A percentile compares a stretch with the other conserved stretches of the same genome.
These are phyloP conservation scores for Claviceps sp. DNA, from an alignment of 2,329 filamentous ascomycete species.

Conservation along the genomic window DNA sequence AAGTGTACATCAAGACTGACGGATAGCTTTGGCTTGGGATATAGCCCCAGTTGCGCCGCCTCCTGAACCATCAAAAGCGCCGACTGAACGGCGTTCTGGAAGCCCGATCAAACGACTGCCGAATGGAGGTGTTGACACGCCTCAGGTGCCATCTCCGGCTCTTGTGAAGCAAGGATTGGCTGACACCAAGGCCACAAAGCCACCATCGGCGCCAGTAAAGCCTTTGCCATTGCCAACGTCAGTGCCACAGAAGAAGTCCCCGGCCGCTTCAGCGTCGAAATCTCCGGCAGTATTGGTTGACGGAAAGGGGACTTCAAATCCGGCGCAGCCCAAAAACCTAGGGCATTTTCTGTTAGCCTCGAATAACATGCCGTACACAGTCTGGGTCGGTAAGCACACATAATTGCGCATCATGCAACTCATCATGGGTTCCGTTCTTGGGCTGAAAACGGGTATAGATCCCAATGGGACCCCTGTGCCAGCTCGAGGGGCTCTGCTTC, in stretches of 20 bases:
- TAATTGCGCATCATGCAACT: neutral
- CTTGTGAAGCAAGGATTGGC: neutral
- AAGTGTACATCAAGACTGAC: neutral
- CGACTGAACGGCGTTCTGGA: neutral
- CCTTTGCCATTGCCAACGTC: conserved; percentile 1
- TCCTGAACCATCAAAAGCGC: neutral
- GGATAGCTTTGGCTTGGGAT: neutral
- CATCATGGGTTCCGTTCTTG: neutral
- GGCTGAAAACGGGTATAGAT: neutral
- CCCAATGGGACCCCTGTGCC: neutral
- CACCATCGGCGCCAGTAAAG: neutral
- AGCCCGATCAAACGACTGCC: neutral
- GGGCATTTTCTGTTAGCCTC: neutral
- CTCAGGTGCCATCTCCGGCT: neutral
- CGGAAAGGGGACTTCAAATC: neutral
- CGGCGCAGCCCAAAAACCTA: neutral
- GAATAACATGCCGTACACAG: conserved; percentile 1
- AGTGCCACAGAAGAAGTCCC: neutral
- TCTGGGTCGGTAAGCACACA: neutral
- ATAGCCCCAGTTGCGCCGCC: conserved; percentile 3
- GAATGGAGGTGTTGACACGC: neutral
- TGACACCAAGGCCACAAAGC: neutral
- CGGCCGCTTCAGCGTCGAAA: neutral
- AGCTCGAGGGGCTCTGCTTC: conserved; percentile 18
- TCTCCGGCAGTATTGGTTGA: neutral